Conservation (phyloP, 2,329 filamentous ascomycete species). For the Calonectria naviculata region DNA sequence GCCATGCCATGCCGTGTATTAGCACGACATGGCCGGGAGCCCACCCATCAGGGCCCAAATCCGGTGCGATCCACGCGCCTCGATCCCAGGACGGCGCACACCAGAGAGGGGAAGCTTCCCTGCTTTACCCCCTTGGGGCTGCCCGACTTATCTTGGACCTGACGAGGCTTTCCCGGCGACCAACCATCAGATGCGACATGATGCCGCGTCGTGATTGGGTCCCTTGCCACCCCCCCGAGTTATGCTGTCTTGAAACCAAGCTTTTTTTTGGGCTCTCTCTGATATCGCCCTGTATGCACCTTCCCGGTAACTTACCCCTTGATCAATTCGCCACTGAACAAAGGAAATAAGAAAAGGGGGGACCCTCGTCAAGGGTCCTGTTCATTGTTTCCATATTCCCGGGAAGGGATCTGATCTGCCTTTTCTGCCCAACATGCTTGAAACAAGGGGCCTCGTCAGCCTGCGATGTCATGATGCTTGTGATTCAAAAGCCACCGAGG, state of each 20-base stretch:
- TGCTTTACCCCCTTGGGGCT: constrained; percentile 15
- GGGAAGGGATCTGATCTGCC: constrained; percentile 32
- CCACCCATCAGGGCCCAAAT: constrained; percentile 4
- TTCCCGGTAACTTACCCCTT: constrained; percentile 12
- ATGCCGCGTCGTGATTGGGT: constrained; percentile 2
- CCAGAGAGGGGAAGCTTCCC: constrained; percentile 18
- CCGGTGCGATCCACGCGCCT: constrained; percentile 26
- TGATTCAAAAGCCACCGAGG: constrained; percentile 31
- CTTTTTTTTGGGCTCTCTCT: too few relatives aligned
- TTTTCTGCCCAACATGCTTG: constrained; percentile 23
- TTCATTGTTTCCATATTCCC: constrained; percentile 12
- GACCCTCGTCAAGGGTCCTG: constrained; percentile 12
- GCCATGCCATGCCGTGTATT: constrained; percentile 8
- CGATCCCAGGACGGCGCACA: constrained; percentile 21
- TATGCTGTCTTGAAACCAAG: constrained; percentile 7
- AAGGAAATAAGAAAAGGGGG: constrained; percentile 20
- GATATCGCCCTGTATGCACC: background rate
- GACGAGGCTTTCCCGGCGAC: background rate
- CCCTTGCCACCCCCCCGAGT: background rate
- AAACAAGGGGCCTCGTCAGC: constrained; percentile 43
- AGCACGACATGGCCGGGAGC: constrained; percentile 15
- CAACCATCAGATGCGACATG: background rate
- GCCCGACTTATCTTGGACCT: constrained; percentile 6
- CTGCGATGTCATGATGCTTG: constrained; percentile 19
- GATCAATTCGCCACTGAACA: constrained; percentile 37